Percentiles rank a stretch among this genome's conserved stretches.
Evolutionary conservation across 768 basidiomycete species (phyloP).

Genomic region (Phaeotremella fagi): DNA sequence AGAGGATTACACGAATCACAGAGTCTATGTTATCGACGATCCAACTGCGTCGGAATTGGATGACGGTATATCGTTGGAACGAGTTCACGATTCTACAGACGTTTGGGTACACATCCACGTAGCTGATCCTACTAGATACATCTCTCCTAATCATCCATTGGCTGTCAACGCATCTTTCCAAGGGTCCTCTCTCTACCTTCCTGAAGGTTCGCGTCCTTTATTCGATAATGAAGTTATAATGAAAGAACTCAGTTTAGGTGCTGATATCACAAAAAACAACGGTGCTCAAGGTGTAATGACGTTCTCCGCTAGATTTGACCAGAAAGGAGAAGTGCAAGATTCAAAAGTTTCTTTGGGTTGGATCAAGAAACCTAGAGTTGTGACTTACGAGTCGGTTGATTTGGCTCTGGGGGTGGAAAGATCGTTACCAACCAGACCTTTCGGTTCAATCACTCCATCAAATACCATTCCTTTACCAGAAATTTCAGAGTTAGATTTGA

Average conservation of each 20-base stretch:
- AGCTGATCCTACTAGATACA: constrained; percentile 78
- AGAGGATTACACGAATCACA: constrained; percentile 32
- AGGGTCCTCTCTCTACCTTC: constrained; percentile 60
- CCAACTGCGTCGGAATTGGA: constrained; percentile 76
- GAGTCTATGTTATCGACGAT: constrained; percentile 85
- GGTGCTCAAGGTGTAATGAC: constrained; percentile 62
- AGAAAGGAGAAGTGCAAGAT: constrained; percentile 62
- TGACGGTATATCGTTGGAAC: constrained; percentile 82
- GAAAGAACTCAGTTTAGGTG: constrained; percentile 55
- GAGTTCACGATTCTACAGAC: constrained; percentile 56
- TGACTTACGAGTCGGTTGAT: constrained; percentile 70
- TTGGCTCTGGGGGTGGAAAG: constrained; percentile 19
- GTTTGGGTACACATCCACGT: constrained; percentile 87
- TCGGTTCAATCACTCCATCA: constrained; percentile 7
- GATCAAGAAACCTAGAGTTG: constrained; percentile 61
- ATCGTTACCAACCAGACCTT: constrained; percentile 7
- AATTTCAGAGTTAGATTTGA: constrained; percentile 4
- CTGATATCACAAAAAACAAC: constrained; percentile 22
- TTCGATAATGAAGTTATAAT: constrained; percentile 56
- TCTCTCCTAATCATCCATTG: constrained; percentile 66
- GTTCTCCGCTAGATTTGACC: constrained; percentile 69
- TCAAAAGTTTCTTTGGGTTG: constrained; percentile 66
- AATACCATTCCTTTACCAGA: not conserved
- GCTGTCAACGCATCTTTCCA: constrained; percentile 58
- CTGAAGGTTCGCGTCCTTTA: constrained; percentile 64